Percentiles rank a stretch among this genome's conserved stretches.
phyloP scores from a whole-genome alignment of 2,329 filamentous ascomycete species.

The Colletotrichum siamense region DNA sequence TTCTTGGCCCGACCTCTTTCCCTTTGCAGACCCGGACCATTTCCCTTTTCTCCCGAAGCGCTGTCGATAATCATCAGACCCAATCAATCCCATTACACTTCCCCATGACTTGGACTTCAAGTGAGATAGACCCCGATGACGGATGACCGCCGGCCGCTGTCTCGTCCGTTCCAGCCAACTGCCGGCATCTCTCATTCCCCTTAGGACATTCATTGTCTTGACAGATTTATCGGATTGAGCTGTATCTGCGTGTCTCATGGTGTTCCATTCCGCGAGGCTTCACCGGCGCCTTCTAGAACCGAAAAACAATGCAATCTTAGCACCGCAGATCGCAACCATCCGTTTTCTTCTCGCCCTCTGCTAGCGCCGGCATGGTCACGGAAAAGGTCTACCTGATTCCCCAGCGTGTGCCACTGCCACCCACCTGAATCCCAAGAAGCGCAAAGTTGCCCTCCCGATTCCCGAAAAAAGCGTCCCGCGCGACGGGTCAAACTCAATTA shows the following conservation, averaged over 20 bases:
- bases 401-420: neutral
- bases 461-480: neutral
- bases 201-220: neutral
- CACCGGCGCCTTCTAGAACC: neutral
- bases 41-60: neutral
- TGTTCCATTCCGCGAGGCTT: neutral
- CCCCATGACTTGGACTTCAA: neutral
- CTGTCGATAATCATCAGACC: neutral
- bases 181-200: neutral
- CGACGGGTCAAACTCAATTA: neutral
- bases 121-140: neutral
- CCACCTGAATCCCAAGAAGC: neutral
- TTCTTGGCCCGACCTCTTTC: neutral
- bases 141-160: neutral
- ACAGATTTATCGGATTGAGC: neutral
- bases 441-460: neutral
- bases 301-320: neutral
- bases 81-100: neutral
- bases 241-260: neutral
- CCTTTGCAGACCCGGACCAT: neutral
- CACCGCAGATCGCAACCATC: neutral
- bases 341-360: neutral
- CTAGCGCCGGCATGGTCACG: neutral
- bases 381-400: neutral
- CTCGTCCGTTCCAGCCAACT: neutral